Evolutionary conservation across 2,329 filamentous ascomycete genomes (phyloP), one percentile per base, ranked within the genome.

Genomic region (Zymoseptoria tritici): DNA sequence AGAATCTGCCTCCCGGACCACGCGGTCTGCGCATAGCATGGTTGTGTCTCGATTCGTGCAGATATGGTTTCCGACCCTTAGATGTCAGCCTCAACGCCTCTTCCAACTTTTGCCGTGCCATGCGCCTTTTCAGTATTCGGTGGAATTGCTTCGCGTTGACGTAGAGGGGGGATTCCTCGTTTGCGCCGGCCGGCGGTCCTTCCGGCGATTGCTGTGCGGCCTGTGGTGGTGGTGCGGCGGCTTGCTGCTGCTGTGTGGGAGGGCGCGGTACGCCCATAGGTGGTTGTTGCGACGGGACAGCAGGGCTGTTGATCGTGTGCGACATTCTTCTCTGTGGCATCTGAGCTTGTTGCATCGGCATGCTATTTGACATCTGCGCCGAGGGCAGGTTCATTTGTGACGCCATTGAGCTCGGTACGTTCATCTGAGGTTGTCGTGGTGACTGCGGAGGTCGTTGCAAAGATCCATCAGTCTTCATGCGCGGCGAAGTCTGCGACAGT

Each of bases 91-190:
- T 85, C 51, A 99, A 78, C 57, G 92, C 90, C 74, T 99, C 94
- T 74, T 99, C 94, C 16, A 99, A 81, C 73, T 90, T 91, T 75
- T 97, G 94, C 36, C 94, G 85, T 6, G 94, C 94, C 64, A 97
- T 91, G 60, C 94, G 85, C 60, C 94, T 85, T 80, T 99, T 97
- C 57, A 99, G 77, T 54, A 99, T 99, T 24, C 94, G 89, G 73
- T 99, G 94, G 68, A 99, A 99, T 71, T 99, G 94, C 75, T 99
- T 99, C 4, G 94, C 94, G 70, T 99, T 99, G 70, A 99, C 94
- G 68, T 99, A 99, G 0, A 99, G 80, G 0, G 94, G 94, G 0
- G 93, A 93, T 72, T 99, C 94, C 73, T 97, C 94, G 3, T 86
- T 85, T 13, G 83, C 83, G 13, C 79, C 81, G 7, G 87, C 79